Evolutionary conservation across 1,284 basidiomycete genomes (phyloP).

Genomic region (Austroboletus niveus): DNA sequence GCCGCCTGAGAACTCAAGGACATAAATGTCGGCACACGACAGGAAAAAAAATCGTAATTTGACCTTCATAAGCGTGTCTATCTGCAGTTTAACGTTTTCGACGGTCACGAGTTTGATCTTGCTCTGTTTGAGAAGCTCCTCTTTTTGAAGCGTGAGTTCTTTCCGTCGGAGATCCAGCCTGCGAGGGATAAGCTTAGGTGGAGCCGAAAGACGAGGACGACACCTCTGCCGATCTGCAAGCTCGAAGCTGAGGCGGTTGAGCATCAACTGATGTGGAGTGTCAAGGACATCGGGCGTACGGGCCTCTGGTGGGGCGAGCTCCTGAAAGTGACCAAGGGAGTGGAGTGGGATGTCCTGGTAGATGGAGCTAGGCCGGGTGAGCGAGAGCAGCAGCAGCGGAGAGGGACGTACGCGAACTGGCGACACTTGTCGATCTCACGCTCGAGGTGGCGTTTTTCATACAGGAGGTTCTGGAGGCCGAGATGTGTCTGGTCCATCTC

Average conservation of each 20-base stretch:
- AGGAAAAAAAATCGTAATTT: slow-evolving; percentile 3
- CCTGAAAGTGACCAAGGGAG: slow-evolving; percentile 59
- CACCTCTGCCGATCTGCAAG: slow-evolving; percentile 79
- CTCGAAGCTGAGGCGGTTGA: slow-evolving; percentile 78
- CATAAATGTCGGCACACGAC: slow-evolving; percentile 13
- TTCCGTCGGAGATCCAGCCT: slow-evolving; percentile 68
- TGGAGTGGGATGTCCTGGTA: slow-evolving; percentile 80
- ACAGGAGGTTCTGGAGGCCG: slow-evolving; percentile 76
- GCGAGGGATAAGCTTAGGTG: slow-evolving; percentile 8
- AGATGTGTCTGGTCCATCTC: slow-evolving; percentile 84
- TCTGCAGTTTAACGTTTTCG: slow-evolving; percentile 70
- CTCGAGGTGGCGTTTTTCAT: slow-evolving; percentile 81
- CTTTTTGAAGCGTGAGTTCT: slow-evolving; percentile 63
- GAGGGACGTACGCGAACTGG: slow-evolving; percentile 69
- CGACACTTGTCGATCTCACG: slow-evolving; percentile 84
- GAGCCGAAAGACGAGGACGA: slow-evolving; percentile 3
- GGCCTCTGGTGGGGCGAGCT: slow-evolving; percentile 64
- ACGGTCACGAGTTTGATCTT: slow-evolving; percentile 62
- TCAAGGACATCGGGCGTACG: slow-evolving; percentile 56
- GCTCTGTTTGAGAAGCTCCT: slow-evolving; percentile 71
- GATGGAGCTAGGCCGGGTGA: slow-evolving; percentile 53
- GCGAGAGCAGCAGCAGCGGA: background rate
- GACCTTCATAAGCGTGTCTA: slow-evolving; percentile 74
- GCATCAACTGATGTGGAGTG: slow-evolving; percentile 76
- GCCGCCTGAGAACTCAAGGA: slow-evolving; percentile 47